Evolutionary conservation across 352 stramenopile species (phyloP), one percentile per base, ranked within the genome.

Genomic region (Phytophthora brassicae): DNA sequence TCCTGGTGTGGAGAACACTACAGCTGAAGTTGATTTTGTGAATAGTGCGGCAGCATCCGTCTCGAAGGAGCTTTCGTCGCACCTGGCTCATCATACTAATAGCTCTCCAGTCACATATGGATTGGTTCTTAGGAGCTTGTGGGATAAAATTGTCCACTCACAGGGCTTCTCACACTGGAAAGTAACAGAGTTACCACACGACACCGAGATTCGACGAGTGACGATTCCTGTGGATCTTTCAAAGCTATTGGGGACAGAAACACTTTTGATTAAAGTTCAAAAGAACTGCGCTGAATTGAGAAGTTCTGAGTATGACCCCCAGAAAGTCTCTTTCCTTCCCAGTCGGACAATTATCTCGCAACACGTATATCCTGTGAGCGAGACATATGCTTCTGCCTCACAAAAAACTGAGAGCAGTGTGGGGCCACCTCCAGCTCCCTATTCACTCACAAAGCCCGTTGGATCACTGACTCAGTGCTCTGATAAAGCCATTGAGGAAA

Each of bases 311-410:
- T 81, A 71, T 38, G 59, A 78, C 12, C 17, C 61, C 31, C 45
- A 24, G 9, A 74, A 48, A 33, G 56, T 85, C 26, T 70, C 64
- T 0, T 87, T 89, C 20, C 11, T 46, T 5, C 75, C 68, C 36
- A 86, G 68, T 41, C 60, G 76, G 36, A 86, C 65, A 24, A 62
- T 88, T 57, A 51, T 89, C 11, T 89, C 79, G 16, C 79, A 88
- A 39, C 79, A 89, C 44, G 75, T 88, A 4, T 80, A 74, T 46
- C 74, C 79, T 33, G 13, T 67, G n/a, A 62, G 29, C 23, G 36
- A 67, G 11, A 17, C 13, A 7, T 0, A 12, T n/a, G 17, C 50
- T 38, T 26, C 44, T 58, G 11, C 26, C 14, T 29, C 60, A 31
- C 31, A 26, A 45, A 38, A 13, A 63, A 16, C 17, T 12, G 43